phyloP scores from a whole-genome alignment of 202 grass and related monocot species.

The Carex arenaria region DNA sequence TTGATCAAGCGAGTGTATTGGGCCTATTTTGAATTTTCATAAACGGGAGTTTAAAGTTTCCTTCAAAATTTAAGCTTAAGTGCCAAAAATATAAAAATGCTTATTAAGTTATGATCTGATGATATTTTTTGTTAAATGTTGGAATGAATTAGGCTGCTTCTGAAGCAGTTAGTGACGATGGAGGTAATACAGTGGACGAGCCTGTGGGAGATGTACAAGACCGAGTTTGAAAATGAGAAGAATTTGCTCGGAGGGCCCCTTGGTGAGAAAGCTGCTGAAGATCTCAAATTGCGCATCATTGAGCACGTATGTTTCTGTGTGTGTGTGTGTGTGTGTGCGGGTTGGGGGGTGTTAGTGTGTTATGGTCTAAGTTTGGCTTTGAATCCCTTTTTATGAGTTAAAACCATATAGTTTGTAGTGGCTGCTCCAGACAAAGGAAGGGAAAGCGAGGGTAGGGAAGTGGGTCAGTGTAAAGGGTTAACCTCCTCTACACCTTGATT shows the following conservation, averaged over 20 bases:
- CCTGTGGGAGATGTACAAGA: constrained; percentile 69
- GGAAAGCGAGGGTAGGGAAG: too few relatives aligned
- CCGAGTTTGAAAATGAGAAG: constrained; percentile 82
- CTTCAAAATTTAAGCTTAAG: background rate
- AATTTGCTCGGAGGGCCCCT: constrained; percentile 74
- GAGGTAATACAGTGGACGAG: constrained; percentile 89
- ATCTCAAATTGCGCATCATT: constrained; percentile 84
- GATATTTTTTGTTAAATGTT: background rate
- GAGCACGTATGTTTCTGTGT: constrained; percentile 59
- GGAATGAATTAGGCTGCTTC: constrained; percentile 42
- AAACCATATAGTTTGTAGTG: background rate
- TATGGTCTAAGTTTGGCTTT: background rate
- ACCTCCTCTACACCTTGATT: too few relatives aligned
- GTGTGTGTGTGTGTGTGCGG: background rate
- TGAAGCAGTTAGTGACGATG: constrained; percentile 94
- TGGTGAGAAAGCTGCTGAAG: constrained; percentile 60
- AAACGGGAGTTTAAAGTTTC: background rate
- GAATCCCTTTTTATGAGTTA: background rate
- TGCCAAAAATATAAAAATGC: background rate
- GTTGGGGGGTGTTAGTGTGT: background rate
- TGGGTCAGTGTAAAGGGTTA: too few relatives aligned
- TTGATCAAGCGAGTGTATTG: background rate
- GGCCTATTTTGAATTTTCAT: background rate
- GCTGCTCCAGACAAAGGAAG: too few relatives aligned
- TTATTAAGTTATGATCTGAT: background rate